phyloP scores from a whole-genome alignment of 495 filamentous ascomycete species.

The Podospora bellae-mahoneyi region DNA sequence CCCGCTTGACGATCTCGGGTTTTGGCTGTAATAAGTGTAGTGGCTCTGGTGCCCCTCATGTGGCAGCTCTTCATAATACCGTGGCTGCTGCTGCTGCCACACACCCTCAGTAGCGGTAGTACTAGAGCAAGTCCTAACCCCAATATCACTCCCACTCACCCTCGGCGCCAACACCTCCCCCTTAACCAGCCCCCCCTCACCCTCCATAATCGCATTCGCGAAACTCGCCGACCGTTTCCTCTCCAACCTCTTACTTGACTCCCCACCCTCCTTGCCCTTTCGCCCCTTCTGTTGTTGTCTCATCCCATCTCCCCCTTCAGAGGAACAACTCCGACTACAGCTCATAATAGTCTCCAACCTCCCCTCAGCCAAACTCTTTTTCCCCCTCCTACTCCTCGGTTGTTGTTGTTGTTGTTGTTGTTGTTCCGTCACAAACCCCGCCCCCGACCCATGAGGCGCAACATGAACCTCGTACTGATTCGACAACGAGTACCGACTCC shows the following conservation, averaged over 20 bases:
- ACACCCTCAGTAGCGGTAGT: neutral
- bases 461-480: slow-evolving; percentile 61
- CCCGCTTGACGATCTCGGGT: neutral
- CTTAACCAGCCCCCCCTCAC: neutral
- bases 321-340: slow-evolving; percentile 46
- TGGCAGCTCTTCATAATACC: neutral
- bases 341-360: slow-evolving; percentile 58
- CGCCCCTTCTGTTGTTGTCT: slow-evolving; percentile 47
- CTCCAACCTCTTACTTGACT: slow-evolving; percentile 21
- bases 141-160: slow-evolving; percentile 40
- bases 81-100: neutral
- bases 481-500: slow-evolving; percentile 52
- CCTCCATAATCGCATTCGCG: slow-evolving; percentile 46
- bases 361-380: slow-evolving; percentile 44
- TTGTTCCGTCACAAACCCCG: slow-evolving; percentile 31
- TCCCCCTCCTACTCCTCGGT: slow-evolving; percentile 17
- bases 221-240: slow-evolving; percentile 46
- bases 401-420: slow-evolving; percentile 18
- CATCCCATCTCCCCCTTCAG: slow-evolving; percentile 44
- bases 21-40: neutral
- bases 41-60: neutral
- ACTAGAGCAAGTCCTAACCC: slow-evolving; percentile 30
- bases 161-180: slow-evolving; percentile 30
- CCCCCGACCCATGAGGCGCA: slow-evolving; percentile 50
- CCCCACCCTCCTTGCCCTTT: slow-evolving; percentile 26